Percentiles rank a stretch among this genome's conserved stretches.
Evolutionary conservation across 2,329 filamentous ascomycete genomes (phyloP).

Genomic region (Sporothrix humicola): DNA sequence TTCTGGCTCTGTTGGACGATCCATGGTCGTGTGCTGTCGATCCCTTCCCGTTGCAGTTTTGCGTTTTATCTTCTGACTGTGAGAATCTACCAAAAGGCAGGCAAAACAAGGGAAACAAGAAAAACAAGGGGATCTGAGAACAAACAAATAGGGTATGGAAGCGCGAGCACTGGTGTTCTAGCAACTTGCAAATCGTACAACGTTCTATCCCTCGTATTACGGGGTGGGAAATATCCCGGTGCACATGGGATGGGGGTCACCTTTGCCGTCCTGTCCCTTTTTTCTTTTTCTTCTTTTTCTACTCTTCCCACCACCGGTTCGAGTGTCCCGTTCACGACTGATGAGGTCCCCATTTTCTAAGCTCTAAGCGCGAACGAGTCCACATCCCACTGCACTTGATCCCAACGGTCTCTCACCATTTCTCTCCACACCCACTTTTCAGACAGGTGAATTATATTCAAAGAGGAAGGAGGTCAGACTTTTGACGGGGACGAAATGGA

Average conservation of each 20-base stretch:
- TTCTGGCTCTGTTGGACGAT: not conserved
- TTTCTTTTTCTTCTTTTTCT: not conserved
- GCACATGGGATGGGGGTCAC: not conserved
- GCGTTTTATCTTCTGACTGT: not conserved
- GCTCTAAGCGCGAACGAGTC: not conserved
- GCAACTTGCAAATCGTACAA: not conserved
- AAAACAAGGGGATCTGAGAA: not conserved
- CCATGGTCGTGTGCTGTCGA: not conserved
- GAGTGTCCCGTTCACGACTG: not conserved
- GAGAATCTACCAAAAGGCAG: not conserved
- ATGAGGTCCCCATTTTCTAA: not conserved
- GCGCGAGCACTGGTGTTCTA: not conserved
- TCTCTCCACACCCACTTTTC: not conserved
- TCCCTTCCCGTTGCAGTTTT: not conserved
- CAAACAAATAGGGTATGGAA: not conserved
- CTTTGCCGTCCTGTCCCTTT: not conserved
- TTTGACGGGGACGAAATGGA: not conserved
- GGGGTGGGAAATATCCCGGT: not conserved
- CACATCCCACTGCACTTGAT: not conserved
- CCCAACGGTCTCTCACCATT: not conserved
- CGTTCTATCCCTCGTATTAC: not conserved
- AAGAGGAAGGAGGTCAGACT: constrained; percentile 6
- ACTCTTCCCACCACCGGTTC: not conserved
- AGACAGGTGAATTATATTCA: not conserved
- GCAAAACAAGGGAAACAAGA: no score